phyloP scores from a whole-genome alignment of 2,329 filamentous ascomycete species.

The Aplosporella prunicola region DNA sequence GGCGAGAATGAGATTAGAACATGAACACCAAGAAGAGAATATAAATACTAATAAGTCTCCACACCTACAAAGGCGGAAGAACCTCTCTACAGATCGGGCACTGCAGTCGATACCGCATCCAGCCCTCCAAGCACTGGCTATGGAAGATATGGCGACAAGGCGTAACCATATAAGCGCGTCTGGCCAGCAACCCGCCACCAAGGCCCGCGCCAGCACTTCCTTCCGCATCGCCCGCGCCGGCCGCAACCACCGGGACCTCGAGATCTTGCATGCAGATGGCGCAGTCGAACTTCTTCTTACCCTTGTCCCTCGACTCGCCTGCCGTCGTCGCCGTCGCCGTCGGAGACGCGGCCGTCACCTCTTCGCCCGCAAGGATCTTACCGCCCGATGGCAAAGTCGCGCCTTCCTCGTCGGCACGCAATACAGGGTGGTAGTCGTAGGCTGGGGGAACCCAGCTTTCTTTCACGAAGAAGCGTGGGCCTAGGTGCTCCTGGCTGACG shows the following conservation, averaged over 20 bases:
- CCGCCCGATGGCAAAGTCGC: slow-evolving; percentile 66
- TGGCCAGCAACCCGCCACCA: slow-evolving; percentile 58
- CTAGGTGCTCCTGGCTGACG: slow-evolving; percentile 73
- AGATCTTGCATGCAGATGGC: slow-evolving; percentile 90
- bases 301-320: slow-evolving; percentile 41
- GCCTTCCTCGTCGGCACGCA: slow-evolving; percentile 76
- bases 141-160: slow-evolving; percentile 96
- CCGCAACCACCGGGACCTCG: slow-evolving; percentile 71
- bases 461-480: slow-evolving; percentile 77
- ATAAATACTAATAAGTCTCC: too few relatives aligned
- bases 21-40: too few relatives aligned
- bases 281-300: slow-evolving; percentile 68
- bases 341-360: slow-evolving; percentile 7
- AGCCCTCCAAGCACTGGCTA: slow-evolving; percentile 80
- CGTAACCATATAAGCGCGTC: slow-evolving; percentile 91
- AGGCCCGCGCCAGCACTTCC: slow-evolving; percentile 31
- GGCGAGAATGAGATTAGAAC: too few relatives aligned
- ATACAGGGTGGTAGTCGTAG: slow-evolving; percentile 90
- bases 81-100: slow-evolving; percentile 93
- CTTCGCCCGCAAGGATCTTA: slow-evolving; percentile 19
- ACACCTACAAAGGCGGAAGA: slow-evolving; percentile 61
- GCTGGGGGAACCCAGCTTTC: slow-evolving; percentile 57
- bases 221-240: slow-evolving; percentile 41
- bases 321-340: slow-evolving; percentile 14
- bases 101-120: slow-evolving; percentile 88